Percentiles rank a stretch among this genome's conserved stretches.
phyloP scores from a whole-genome alignment of 2,329 filamentous ascomycete genomes.

The Rutstroemia sydowiana region DNA sequence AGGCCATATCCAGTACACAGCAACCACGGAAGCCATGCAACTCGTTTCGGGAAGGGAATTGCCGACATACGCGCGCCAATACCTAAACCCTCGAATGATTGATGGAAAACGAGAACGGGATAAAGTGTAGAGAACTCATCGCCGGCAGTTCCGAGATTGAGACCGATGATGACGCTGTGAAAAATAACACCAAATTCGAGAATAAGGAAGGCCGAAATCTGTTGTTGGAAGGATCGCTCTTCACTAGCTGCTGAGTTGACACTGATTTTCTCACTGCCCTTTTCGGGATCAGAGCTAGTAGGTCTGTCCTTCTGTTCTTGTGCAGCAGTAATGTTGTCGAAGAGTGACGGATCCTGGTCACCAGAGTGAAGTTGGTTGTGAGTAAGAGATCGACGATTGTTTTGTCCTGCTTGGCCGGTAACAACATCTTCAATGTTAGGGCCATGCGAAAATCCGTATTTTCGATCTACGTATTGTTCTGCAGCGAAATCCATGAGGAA shows the following conservation, averaged over 20 bases:
- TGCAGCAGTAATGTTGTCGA: slow-evolving; percentile 18
- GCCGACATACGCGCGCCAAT: slow-evolving; percentile 53
- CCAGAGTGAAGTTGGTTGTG: slow-evolving; percentile 36
- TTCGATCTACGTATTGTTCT: slow-evolving; percentile 38
- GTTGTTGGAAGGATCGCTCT: slow-evolving; percentile 33
- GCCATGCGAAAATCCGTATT: slow-evolving; percentile 25
- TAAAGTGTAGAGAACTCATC: slow-evolving; percentile 51
- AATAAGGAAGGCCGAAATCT: slow-evolving; percentile 40
- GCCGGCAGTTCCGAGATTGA: slow-evolving; percentile 52
- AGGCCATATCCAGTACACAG: slow-evolving; percentile 40
- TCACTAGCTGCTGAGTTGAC: slow-evolving; percentile 10
- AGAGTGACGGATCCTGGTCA: slow-evolving; percentile 31
- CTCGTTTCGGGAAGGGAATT: slow-evolving; percentile 41
- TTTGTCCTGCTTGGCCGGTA: slow-evolving; percentile 16
- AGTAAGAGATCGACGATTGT: slow-evolving; percentile 11
- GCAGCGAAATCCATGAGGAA: slow-evolving; percentile 56
- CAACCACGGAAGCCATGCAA: slow-evolving; percentile 41
- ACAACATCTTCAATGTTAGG: slow-evolving; percentile 23
- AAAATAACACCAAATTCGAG: slow-evolving; percentile 46
- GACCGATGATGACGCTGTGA: slow-evolving; percentile 56
- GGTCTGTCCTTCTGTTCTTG: slow-evolving; percentile 14
- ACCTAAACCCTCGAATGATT: slow-evolving; percentile 56
- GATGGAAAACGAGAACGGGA: slow-evolving; percentile 55
- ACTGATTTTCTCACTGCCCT: not conserved
- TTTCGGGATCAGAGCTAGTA: slow-evolving; percentile 17